Evolutionary conservation across 768 basidiomycete genomes (phyloP).

Genomic region (Leccinum disarticulatum): DNA sequence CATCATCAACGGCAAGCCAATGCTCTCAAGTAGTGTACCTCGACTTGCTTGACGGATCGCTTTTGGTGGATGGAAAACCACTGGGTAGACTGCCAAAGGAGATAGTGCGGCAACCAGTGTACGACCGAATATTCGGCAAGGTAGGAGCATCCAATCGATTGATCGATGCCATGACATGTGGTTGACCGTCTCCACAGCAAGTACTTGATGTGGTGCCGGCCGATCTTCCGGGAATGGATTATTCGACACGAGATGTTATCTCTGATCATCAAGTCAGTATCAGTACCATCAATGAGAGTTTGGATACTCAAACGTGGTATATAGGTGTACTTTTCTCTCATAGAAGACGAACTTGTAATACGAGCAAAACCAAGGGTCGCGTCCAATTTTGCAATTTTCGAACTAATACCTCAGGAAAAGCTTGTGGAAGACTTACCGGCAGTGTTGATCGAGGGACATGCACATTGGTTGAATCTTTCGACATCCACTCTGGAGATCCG

Average conservation of each 20-base stretch:
- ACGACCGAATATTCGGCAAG: conserved; percentile 18
- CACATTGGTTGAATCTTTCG: conserved; percentile 34
- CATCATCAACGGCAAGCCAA: conserved; percentile 3
- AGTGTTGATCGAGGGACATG: conserved; percentile 20
- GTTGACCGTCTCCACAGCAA: conserved; percentile 14
- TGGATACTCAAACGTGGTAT: neutral
- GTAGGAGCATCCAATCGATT: conserved; percentile 5
- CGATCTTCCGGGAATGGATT: conserved; percentile 26
- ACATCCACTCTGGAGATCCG: conserved; percentile 28
- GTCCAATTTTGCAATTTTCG: neutral
- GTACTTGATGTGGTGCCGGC: conserved; percentile 19
- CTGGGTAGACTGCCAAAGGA: conserved; percentile 23
- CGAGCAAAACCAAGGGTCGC: conserved; percentile 5
- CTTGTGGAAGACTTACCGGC: conserved; percentile 28
- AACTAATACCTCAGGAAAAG: conserved; percentile 19
- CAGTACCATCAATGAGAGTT: neutral
- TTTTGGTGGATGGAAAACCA: conserved; percentile 25
- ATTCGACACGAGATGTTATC: conserved; percentile 17
- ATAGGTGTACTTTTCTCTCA: conserved; percentile 27
- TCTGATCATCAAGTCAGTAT: conserved; percentile 19
- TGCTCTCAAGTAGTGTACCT: conserved; percentile 22
- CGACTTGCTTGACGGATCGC: conserved; percentile 24
- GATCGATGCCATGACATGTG: neutral
- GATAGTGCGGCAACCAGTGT: conserved; percentile 20
- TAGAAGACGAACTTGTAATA: conserved; percentile 18